A percentile compares a stretch with the other conserved stretches of the same genome.
Evolutionary conservation across 2,329 filamentous ascomycete species (phyloP).

Genomic region (Fusarium zealandicum): DNA sequence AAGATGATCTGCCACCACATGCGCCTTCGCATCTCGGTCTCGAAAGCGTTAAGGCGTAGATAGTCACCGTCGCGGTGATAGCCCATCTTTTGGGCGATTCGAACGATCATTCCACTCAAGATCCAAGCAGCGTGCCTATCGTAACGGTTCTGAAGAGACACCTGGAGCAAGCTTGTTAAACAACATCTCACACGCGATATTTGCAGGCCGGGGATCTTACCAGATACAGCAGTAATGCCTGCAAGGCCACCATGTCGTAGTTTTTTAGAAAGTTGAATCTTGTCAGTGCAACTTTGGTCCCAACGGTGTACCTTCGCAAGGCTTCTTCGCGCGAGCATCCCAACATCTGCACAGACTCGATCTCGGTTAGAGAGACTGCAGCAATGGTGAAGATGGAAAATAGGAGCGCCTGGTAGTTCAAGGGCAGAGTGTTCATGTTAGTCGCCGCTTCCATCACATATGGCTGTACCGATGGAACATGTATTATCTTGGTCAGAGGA

Average conservation of each 20-base stretch:
- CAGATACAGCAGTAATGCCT: slow-evolving; percentile 65
- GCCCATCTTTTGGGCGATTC: slow-evolving; percentile 73
- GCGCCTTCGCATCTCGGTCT: slow-evolving; percentile 71
- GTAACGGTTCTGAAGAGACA: slow-evolving; percentile 64
- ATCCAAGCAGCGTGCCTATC: slow-evolving; percentile 68
- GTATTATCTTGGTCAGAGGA: slow-evolving; percentile 74
- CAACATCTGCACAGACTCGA: slow-evolving; percentile 63
- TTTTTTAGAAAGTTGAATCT: slow-evolving; percentile 65
- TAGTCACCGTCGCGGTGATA: slow-evolving; percentile 67
- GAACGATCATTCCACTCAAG: slow-evolving; percentile 65
- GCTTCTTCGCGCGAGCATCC: slow-evolving; percentile 59
- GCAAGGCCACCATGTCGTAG: slow-evolving; percentile 64
- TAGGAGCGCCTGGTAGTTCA: slow-evolving; percentile 66
- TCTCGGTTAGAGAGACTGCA: slow-evolving; percentile 60
- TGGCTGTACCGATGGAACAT: slow-evolving; percentile 73
- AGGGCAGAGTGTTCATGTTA: slow-evolving; percentile 61
- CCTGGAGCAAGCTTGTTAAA: slow-evolving; percentile 44
- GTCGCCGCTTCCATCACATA: slow-evolving; percentile 69
- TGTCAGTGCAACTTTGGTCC: slow-evolving; percentile 58
- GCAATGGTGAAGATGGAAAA: slow-evolving; percentile 72
- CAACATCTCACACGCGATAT: neutral
- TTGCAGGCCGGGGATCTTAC: slow-evolving; percentile 43
- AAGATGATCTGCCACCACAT: slow-evolving; percentile 72
- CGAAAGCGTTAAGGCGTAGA: slow-evolving; percentile 65
- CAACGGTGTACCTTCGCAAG: slow-evolving; percentile 59